These are phyloP conservation scores for Blastomyces silverae DNA, from an alignment of 2,329 filamentous ascomycete species.

Conservation along the genomic window DNA sequence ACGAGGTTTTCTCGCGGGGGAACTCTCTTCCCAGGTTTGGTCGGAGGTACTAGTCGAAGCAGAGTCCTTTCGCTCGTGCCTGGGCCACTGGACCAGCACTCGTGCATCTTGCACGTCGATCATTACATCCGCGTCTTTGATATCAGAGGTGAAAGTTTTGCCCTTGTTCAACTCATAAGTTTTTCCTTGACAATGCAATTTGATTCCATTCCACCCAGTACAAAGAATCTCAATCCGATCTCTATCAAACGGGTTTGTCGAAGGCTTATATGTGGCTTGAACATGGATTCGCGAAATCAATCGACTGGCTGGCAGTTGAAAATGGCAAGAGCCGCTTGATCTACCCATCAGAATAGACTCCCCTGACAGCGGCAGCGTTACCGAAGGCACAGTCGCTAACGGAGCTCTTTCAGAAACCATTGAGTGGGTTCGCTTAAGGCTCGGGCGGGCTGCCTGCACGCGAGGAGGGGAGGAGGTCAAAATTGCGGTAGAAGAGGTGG, in stretches of 20 bases:
- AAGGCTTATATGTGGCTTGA: constrained; percentile 72
- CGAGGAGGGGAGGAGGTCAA: constrained; percentile 76
- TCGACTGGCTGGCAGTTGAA: constrained; percentile 85
- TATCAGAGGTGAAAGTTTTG: constrained; percentile 83
- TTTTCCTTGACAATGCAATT: constrained; percentile 81
- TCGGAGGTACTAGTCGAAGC: constrained; percentile 51
- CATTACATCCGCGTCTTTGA: constrained; percentile 83
- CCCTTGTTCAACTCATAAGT: constrained; percentile 82
- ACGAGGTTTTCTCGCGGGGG: constrained; percentile 39
- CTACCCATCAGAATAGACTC: constrained; percentile 80
- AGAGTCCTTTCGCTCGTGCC: constrained; percentile 48
- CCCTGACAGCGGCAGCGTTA: constrained; percentile 74
- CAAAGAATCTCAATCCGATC: constrained; percentile 84
- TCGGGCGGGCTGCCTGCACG: constrained; percentile 38
- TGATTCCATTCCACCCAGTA: constrained; percentile 91
- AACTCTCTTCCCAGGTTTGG: constrained; percentile 61
- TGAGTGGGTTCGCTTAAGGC: constrained; percentile 56
- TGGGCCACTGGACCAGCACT: constrained; percentile 85
- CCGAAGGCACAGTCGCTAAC: constrained; percentile 71
- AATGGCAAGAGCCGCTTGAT: constrained; percentile 91
- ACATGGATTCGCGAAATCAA: constrained; percentile 91
- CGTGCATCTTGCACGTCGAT: constrained; percentile 89
- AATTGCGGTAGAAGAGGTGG: constrained; percentile 88
- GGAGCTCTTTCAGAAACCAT: constrained; percentile 71
- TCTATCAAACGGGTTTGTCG: constrained; percentile 59